Evolutionary conservation across 352 stramenopile genomes (phyloP), one percentile per base, ranked within the genome.

Genomic region (Thalassiosira exigua): DNA sequence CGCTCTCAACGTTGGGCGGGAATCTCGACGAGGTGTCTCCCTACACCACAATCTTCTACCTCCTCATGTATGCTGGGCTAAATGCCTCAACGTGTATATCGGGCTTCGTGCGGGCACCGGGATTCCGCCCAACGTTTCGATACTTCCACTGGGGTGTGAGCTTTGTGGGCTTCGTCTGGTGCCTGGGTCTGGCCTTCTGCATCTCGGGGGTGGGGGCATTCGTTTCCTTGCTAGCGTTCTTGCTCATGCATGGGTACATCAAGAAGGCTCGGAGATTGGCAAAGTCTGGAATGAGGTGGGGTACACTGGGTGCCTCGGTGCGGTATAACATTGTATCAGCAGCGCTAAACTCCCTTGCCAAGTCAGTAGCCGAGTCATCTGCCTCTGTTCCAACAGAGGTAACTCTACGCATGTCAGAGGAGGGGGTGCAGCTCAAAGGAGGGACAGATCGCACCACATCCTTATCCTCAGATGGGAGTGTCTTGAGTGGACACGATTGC

Each of bases 11-110:
- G n/a, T 66, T 95, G 2, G 82, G 85, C 0, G 92, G 92, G n/a
- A 95, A 94, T 66, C 57, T 95, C 24, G 90, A 95, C 75, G 85
- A 87, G 54, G 92, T 96, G 30, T 92, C 90, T 22, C 90, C 92
- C 19, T 87, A 93, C 57, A 81, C 93, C n/a, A 95, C 92, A 57
- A 92, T 94, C 72, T 93, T 95, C 42, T 95, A 93, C 78, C 69
- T 95, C 11, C 71, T 93, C 32, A 93, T 94, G 84, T 96, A 95
- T 64, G 79, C 72, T 2, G 88, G 86, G 14, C 72, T 95, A 5
- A 96, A 96, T 77, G 59, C 92, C 11, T 82, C 82, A 30, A 95
- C 89, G 64, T 95, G 93, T 65, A 61, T 94, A 22, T 84, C 92
- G 19, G 78, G 84, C 33, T 79, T 86, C 48, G 75, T 93, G 1